phyloP scores from a whole-genome alignment of 306 rosid genomes.

The Vigna reflexopilosa region DNA sequence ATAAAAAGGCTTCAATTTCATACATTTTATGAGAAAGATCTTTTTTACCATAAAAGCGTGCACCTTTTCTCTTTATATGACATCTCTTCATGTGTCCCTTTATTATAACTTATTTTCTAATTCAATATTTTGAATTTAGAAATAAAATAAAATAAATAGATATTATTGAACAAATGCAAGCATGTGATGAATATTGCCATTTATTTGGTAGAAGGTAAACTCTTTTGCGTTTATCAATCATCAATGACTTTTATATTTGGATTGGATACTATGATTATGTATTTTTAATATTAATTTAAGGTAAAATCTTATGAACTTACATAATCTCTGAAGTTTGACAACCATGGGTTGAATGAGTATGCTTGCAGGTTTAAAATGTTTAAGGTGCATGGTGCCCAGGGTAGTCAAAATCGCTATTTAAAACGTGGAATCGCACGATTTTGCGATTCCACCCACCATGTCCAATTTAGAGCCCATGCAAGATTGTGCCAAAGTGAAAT shows the following conservation, averaged over 20 bases:
- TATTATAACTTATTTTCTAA: neutral
- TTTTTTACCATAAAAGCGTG: neutral
- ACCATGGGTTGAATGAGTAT: constrained; percentile 4
- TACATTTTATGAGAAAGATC: neutral
- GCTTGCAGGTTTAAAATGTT: constrained; percentile 4
- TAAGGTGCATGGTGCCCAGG: constrained; percentile 5
- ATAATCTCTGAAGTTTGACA: neutral
- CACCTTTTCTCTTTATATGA: neutral
- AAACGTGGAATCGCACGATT: too few species aligned
- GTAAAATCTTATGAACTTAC: neutral
- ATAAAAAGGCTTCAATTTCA: neutral
- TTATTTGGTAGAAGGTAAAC: constrained; percentile 13
- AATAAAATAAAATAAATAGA: neutral
- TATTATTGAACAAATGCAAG: neutral
- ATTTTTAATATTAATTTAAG: neutral
- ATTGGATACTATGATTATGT: neutral
- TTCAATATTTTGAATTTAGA: neutral
- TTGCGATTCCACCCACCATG: too few species aligned
- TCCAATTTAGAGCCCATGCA: too few species aligned
- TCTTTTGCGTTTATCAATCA: neutral
- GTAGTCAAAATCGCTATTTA: too few species aligned
- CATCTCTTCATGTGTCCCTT: neutral
- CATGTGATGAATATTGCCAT: neutral
- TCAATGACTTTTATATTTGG: neutral
- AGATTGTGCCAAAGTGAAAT: too few species aligned